Evolutionary conservation across 1,139 yeast genomes (phyloP), one percentile per base, ranked within the genome.

Genomic region (Hyphopichia pseudoburtonii): DNA sequence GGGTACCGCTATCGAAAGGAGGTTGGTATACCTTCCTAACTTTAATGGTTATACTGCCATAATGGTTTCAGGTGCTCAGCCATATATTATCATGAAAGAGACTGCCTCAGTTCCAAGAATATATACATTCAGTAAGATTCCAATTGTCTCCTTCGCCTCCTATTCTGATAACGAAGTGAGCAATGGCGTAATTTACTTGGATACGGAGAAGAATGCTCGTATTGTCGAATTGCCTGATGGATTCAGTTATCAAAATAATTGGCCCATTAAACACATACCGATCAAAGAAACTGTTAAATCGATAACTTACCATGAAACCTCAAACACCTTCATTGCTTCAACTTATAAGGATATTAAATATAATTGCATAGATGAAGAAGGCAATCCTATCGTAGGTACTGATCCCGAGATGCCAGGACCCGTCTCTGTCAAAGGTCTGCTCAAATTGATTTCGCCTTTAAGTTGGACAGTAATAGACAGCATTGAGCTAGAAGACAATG

Each of bases 401-500:
- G 72, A 73, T 40, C 76, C 73, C 12, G 61, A 50, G 50, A 70
- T 46, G 57, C 76, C 56, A 56, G 50, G 76, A 18, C 74, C 68
- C 27, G 88, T 86, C 0, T 66, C 81, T 3, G 81, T 68, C 46
- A 76, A 77, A 44, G 85, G 95, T 17, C 68, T 73, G 2, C 54
- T 90, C 8, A 76, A 81, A 40, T 64, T 90, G 33, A 52, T 90
- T 0, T 85, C 94, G 1, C 92, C 96, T 0, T 65, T 66, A 32
- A 80, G 80, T 15, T 89, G 96, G 96, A 65, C 79, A 1, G 76
- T 83, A 0, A 82, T 89, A 50, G 97, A 89, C 50, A 73, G 76
- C 14, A 58, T 83, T 34, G 83, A 79, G 29, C 67, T 86, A 34
- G 80, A 71, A 4, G 83, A 78, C 21, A 81, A 86, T 55, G 92